Percentiles rank a stretch among this genome's conserved stretches.
phyloP scores from a whole-genome alignment of 768 basidiomycete genomes.

The Ramaria rubella region DNA sequence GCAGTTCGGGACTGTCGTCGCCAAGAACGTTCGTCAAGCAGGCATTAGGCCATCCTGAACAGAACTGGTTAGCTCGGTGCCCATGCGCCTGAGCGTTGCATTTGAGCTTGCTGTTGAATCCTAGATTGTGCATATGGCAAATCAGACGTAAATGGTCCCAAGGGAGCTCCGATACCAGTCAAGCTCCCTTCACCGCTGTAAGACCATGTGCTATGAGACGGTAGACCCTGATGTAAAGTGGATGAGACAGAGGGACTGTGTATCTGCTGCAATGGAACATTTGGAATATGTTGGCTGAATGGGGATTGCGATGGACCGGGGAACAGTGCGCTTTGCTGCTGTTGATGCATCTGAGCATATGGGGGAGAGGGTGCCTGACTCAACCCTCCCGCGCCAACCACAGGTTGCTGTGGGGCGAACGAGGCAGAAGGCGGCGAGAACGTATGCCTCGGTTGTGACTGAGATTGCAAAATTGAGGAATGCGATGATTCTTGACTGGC shows the following conservation, averaged over 20 bases:
- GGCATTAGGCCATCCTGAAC: not conserved
- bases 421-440: constrained; percentile 3
- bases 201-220: constrained; percentile 7
- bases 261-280: not conserved
- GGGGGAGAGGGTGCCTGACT: not conserved
- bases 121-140: not conserved
- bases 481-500: constrained; percentile 1
- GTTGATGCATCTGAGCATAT: not conserved
- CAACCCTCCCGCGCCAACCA: not conserved
- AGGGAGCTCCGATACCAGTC: constrained; percentile 1
- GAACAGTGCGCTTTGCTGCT: not conserved
- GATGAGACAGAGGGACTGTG: not conserved
- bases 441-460: constrained; percentile 7
- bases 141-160: constrained; percentile 1
- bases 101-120: constrained; percentile 1
- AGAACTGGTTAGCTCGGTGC: not conserved
- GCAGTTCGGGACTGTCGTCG: not conserved
- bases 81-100: constrained; percentile 4
- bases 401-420: not conserved
- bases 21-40: not conserved
- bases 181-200: constrained; percentile 1
- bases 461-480: constrained; percentile 2
- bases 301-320: not conserved
- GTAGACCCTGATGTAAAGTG: not conserved
- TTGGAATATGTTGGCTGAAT: not conserved